Base-by-base conservation (phyloP, 1,139 yeast species). In the Yamadazyma songkhlaensis region DNA sequence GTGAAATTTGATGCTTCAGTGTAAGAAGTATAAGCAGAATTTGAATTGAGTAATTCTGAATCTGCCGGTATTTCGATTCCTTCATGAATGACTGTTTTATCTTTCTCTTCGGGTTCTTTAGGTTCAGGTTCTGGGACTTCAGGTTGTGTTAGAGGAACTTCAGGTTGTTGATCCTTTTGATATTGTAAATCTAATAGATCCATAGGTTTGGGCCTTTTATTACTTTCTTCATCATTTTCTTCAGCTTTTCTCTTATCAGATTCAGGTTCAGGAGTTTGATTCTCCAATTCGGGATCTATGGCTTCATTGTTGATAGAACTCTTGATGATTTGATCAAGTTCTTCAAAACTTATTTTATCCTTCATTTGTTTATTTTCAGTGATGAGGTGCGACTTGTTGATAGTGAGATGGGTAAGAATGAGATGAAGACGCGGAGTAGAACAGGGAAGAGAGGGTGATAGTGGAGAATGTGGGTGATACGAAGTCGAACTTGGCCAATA, bases 21-120 rank as follows among this genome's bases (percentile, higher is more conserved):
- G 43, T 71, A 71, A 1, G 74, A 73, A 1, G 70, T 72, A 34
- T 65, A 59, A 1, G 76, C 76, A 9, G 64, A 50, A 39, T 60
- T 64, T 9, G 75, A 62, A 36, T 67, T 70, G 26, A 70, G 53
- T 15, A 71, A 57, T 48, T 70, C 77, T 0, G 74, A 67, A 46
- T 70, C 59, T 1, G 72, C 69, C 1, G 73, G 73, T 2, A 67
- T 62, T 10, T 50, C 40, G 3, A 61, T 41, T 1, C 67, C 67
- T 20, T 46, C 50, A 32, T 47, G 52, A 1, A 48, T 31, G 11
- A 48, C 51, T 1, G 45, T 47, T 29, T 34, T 38, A 17, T 17
- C 20, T 17, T 17, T 17, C 4, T 17, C 20, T 7, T 13, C 14
- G 6, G 25, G 23, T 29, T 6, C 14, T 29, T 12, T 22, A 7